These are phyloP conservation scores for Glonium stellatum DNA, from an alignment of 495 filamentous ascomycete species.

Conservation along the genomic window DNA sequence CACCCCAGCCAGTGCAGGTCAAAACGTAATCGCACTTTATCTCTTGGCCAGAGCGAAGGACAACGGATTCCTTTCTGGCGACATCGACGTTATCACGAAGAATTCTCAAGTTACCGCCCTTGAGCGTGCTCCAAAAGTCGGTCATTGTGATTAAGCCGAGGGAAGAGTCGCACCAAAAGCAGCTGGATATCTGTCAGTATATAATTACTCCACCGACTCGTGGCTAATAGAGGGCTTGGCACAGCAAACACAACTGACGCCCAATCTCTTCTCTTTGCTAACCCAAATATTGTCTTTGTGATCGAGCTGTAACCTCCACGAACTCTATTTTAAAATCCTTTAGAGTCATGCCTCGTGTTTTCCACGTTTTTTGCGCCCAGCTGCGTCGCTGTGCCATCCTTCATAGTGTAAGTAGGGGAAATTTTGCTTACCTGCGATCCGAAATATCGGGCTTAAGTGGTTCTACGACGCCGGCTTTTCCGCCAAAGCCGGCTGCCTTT, in stretches of 20 bases:
- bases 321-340: too few species aligned
- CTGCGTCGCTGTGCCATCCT: neutral
- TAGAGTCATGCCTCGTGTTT: too few species aligned
- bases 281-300: too few species aligned
- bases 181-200: too few species aligned
- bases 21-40: conserved; percentile 30
- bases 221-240: too few species aligned
- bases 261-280: too few species aligned
- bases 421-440: neutral
- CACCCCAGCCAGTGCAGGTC: conserved; percentile 32
- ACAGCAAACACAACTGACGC: too few species aligned
- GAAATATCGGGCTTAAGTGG: neutral
- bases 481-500: neutral
- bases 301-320: too few species aligned
- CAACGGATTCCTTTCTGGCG: neutral
- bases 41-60: neutral
- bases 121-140: conserved; percentile 38
- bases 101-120: conserved; percentile 19
- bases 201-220: too few species aligned
- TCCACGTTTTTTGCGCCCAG: conserved; percentile 37
- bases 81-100: neutral
- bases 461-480: neutral
- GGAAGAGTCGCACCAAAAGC: too few species aligned
- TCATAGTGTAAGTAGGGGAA: neutral
- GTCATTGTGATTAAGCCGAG: too few species aligned